phyloP scores from a whole-genome alignment of 106 monocot genomes.

The Triglochin maritima region DNA sequence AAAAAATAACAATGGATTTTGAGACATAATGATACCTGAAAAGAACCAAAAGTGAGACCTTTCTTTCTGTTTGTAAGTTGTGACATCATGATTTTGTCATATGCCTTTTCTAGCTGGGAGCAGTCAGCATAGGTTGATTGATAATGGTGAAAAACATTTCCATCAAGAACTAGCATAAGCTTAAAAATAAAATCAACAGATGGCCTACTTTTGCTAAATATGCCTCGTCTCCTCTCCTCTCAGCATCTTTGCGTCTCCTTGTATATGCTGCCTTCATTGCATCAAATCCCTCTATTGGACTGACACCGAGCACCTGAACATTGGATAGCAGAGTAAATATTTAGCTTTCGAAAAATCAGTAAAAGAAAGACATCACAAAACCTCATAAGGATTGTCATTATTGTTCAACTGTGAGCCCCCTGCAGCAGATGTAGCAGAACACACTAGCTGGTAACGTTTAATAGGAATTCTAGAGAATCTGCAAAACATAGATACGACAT shows the following conservation, averaged over 20 bases:
- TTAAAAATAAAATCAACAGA: conserved; percentile 1
- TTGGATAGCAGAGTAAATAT: background rate
- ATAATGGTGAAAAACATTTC: background rate
- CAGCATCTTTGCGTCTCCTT: conserved; percentile 72
- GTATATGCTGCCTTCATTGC: conserved; percentile 68
- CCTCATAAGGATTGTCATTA: conserved; percentile 89
- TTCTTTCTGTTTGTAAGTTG: conserved; percentile 85
- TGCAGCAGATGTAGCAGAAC: conserved; percentile 43
- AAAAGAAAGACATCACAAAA: conserved; percentile 2
- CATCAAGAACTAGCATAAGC: background rate
- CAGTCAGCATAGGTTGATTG: background rate
- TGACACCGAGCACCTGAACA: conserved; percentile 77
- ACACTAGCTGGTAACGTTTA: conserved; percentile 13
- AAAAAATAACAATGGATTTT: background rate
- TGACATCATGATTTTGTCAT: conserved; percentile 93
- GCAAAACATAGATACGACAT: background rate
- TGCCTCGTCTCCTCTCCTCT: conserved; percentile 70
- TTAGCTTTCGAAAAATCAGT: background rate
- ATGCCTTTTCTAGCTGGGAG: conserved; percentile 81
- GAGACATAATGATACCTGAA: conserved; percentile 47
- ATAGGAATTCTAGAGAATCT: conserved; percentile 23
- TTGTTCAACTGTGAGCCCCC: conserved; percentile 34
- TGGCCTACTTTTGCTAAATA: conserved; percentile 45
- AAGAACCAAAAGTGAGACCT: conserved; percentile 79
- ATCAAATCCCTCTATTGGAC: conserved; percentile 72